These are phyloP conservation scores for Rhynchosporium graminicola DNA, from an alignment of 2,329 filamentous ascomycete genomes.

Conservation along the genomic window DNA sequence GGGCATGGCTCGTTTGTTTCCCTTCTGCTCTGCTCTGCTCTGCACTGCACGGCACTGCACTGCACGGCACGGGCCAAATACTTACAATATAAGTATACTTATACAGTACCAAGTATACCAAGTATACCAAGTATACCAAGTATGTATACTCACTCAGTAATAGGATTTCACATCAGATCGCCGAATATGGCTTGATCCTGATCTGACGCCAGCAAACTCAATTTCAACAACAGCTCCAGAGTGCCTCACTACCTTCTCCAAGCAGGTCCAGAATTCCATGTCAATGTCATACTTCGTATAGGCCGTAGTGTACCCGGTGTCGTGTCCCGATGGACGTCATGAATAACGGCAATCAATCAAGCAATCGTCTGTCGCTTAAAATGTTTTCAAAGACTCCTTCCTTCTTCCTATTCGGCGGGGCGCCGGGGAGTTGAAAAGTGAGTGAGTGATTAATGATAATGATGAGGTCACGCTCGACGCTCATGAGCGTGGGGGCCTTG, in stretches of 20 bases:
- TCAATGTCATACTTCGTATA: not conserved
- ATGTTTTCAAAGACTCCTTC: not conserved
- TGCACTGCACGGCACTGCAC: constrained; percentile 27
- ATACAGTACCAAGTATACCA: not conserved
- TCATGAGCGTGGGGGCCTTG: constrained; percentile 33
- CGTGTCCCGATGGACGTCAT: constrained; percentile 26
- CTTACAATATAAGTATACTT: too few species aligned
- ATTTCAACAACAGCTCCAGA: constrained; percentile 21
- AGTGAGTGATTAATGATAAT: constrained; percentile 37
- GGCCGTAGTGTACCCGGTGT: constrained; percentile 19
- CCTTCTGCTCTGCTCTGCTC: not conserved
- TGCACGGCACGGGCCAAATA: constrained; percentile 21
- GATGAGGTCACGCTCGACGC: constrained; percentile 35
- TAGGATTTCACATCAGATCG: constrained; percentile 23
- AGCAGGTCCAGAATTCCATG: not conserved
- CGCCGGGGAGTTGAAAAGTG: constrained; percentile 14
- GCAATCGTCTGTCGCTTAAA: not conserved
- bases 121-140: not conserved
- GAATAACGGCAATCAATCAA: constrained; percentile 9
- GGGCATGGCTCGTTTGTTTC: not conserved
- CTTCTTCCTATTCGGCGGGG: constrained; percentile 22
- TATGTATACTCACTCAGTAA: not conserved
- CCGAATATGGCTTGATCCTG: constrained; percentile 19
- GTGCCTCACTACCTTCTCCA: not conserved
- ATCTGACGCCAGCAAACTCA: constrained; percentile 23